A percentile compares a stretch with the other conserved stretches of the same genome.
phyloP scores from a whole-genome alignment of 1,139 yeast genomes.

The Groenewaldozyma sp. region DNA sequence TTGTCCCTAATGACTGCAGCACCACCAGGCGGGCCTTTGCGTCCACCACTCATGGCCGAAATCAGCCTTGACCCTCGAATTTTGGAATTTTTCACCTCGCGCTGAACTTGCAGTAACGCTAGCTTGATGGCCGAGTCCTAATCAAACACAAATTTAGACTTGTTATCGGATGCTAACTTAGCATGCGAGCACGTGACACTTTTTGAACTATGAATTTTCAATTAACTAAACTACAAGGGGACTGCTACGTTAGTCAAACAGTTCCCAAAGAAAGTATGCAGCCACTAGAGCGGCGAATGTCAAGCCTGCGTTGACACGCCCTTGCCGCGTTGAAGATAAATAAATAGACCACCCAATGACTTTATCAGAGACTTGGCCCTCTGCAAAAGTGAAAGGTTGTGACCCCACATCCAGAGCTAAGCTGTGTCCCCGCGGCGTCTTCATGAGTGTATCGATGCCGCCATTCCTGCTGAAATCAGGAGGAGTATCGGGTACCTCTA shows the following conservation, averaged over 20 bases:
- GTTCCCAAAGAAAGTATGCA: slow-evolving; percentile 6
- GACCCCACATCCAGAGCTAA: slow-evolving; percentile 10
- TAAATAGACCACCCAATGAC: slow-evolving; percentile 20
- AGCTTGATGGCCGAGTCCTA: too few relatives aligned
- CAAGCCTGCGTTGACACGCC: slow-evolving; percentile 10
- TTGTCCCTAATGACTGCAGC: slow-evolving; percentile 15
- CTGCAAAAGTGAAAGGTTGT: slow-evolving; percentile 6
- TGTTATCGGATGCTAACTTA: too few relatives aligned
- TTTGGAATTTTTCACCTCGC: too few relatives aligned
- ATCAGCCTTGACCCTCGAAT: neutral
- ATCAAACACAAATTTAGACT: too few relatives aligned
- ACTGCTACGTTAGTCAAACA: slow-evolving; percentile 1
- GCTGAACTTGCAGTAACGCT: too few relatives aligned
- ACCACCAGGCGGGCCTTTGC: neutral
- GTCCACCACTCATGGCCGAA: neutral
- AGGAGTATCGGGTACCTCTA: slow-evolving; percentile 11
- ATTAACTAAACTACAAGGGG: too few relatives aligned
- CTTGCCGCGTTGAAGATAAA: slow-evolving; percentile 14
- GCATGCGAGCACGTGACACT: too few relatives aligned
- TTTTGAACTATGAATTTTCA: too few relatives aligned
- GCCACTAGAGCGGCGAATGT: slow-evolving; percentile 6
- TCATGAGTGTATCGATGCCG: too few relatives aligned
- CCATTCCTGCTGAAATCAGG: slow-evolving; percentile 8
- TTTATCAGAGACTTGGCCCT: slow-evolving; percentile 15
- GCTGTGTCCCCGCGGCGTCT: slow-evolving; percentile 2